Conservation (phyloP, 495 filamentous ascomycete species). For the Penicillium ochrochloron region DNA sequence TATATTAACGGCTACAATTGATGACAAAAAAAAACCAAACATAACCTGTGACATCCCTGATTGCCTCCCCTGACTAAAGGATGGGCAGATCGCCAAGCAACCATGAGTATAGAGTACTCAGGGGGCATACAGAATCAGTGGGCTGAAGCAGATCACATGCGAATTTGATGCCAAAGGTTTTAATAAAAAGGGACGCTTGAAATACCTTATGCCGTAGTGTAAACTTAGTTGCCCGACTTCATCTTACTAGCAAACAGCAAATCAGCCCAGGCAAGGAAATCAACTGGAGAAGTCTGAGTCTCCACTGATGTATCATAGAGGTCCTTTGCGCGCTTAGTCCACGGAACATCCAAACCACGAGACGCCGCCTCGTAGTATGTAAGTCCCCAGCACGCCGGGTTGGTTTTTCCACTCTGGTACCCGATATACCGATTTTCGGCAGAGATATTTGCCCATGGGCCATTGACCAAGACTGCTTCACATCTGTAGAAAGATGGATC, state of each 20-base stretch:
- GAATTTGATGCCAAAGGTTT: too few species aligned
- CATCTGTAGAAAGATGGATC: constrained; percentile 41
- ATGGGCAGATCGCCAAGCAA: too few species aligned
- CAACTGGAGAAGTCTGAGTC: background rate
- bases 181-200: too few species aligned
- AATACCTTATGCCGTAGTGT: background rate
- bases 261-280: background rate
- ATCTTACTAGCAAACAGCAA: constrained; percentile 2
- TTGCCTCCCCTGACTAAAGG: too few species aligned
- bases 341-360: background rate
- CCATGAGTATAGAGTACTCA: too few species aligned
- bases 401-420: background rate
- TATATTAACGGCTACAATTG: too few species aligned
- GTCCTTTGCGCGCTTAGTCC: background rate
- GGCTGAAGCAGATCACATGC: too few species aligned
- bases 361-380: background rate
- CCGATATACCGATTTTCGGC: constrained; percentile 7
- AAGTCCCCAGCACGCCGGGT: background rate
- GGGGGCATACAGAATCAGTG: too few species aligned
- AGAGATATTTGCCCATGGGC: constrained; percentile 39
- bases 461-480: constrained; percentile 41
- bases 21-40: too few species aligned
- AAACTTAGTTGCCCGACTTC: background rate
- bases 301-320: background rate
- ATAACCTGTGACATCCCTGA: too few species aligned